Conservation (phyloP, 1,284 basidiomycete species). For the Ceratobasidium papillatum region DNA sequence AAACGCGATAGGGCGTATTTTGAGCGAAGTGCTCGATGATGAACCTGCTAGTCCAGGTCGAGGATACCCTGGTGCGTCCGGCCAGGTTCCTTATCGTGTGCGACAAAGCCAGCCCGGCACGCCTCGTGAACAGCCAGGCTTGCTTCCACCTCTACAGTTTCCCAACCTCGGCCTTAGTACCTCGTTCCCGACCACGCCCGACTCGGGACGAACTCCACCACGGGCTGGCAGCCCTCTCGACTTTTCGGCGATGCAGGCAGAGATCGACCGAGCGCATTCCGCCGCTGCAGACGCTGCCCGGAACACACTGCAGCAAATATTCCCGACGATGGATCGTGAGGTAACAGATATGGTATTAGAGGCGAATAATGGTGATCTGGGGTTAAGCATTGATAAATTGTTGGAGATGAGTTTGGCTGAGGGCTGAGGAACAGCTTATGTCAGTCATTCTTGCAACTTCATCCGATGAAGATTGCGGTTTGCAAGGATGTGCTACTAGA, state of each 20-base stretch:
- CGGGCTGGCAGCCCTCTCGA: slow-evolving; percentile 72
- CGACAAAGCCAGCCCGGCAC: slow-evolving; percentile 22
- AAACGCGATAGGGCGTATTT: slow-evolving; percentile 85
- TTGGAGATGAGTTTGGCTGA: slow-evolving; percentile 68
- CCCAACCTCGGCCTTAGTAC: slow-evolving; percentile 53
- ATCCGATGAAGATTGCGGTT: neutral
- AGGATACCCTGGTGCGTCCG: slow-evolving; percentile 44
- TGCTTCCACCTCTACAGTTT: slow-evolving; percentile 60
- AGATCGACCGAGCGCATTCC: slow-evolving; percentile 80
- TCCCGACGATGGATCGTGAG: slow-evolving; percentile 81
- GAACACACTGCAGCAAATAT: slow-evolving; percentile 85
- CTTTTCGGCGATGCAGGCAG: slow-evolving; percentile 72
- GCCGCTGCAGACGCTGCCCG: slow-evolving; percentile 69
- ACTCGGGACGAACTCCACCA: slow-evolving; percentile 57
- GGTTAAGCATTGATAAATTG: slow-evolving; percentile 85
- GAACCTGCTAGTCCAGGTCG: slow-evolving; percentile 37
- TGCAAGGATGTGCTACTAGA: neutral
- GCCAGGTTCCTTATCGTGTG: slow-evolving; percentile 43
- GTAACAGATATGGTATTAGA: slow-evolving; percentile 87
- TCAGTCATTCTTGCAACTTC: neutral
- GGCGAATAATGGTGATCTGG: slow-evolving; percentile 87
- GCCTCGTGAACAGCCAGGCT: neutral
- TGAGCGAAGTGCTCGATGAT: slow-evolving; percentile 78
- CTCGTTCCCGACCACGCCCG: slow-evolving; percentile 52
- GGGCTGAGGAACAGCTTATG: slow-evolving; percentile 19